Conservation (phyloP, 2,329 filamentous ascomycete genomes). For the Talaromyces sp. region DNA sequence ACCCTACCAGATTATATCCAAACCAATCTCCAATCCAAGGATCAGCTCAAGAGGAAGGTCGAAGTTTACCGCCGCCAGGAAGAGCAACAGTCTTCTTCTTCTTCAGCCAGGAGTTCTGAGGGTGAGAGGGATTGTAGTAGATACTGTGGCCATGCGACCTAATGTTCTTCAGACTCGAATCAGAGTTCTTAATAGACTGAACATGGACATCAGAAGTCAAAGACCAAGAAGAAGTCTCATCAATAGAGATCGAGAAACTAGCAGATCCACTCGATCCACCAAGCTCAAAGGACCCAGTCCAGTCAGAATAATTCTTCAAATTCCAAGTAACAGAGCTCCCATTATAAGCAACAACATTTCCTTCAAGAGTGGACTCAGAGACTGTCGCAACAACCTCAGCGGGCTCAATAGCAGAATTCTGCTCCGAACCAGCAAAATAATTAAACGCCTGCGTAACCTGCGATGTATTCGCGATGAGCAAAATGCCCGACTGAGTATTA, state of each 20-base stretch:
- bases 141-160: too few relatives aligned
- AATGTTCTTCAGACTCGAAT: too few relatives aligned
- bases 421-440: conserved; percentile 6
- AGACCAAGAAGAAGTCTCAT: too few relatives aligned
- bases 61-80: too few relatives aligned
- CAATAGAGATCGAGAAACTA: too few relatives aligned
- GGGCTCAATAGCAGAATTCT: neutral
- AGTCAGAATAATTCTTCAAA: conserved; percentile 1
- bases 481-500: conserved; percentile 11
- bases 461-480: conserved; percentile 27
- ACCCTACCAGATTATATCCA: too few relatives aligned
- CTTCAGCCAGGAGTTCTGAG: too few relatives aligned
- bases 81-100: too few relatives aligned
- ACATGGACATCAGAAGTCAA: too few relatives aligned
- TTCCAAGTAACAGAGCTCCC: conserved; percentile 8
- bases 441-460: conserved; percentile 33
- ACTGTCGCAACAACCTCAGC: conserved; percentile 4
- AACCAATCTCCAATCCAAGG: conserved; percentile 11
- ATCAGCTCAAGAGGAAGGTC: conserved; percentile 19
- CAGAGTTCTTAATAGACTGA: too few relatives aligned
- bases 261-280: too few relatives aligned
- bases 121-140: too few relatives aligned
- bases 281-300: neutral
- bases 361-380: neutral
- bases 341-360: conserved; percentile 10